Percentiles rank a stretch among this genome's conserved stretches.
Conservation (phyloP, 345 rosid species). For the Salix brachista region DNA sequence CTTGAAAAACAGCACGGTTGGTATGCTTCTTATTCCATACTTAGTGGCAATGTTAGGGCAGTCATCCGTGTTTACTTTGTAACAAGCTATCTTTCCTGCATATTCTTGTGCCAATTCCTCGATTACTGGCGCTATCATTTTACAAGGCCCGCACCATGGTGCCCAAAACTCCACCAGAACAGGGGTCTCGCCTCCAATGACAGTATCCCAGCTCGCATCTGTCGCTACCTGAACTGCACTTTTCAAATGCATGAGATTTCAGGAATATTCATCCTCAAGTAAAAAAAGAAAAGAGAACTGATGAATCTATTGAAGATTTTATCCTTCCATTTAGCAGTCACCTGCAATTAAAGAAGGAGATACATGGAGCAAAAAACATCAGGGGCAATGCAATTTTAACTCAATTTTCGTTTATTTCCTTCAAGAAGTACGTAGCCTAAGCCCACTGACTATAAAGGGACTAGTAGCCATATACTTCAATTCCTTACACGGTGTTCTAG, state of each 20-base stretch:
- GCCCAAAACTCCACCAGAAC: slow-evolving; percentile 82
- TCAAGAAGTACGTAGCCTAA: background rate
- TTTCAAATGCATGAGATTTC: background rate
- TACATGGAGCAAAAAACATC: too few relatives aligned
- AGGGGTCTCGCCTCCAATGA: slow-evolving; percentile 37
- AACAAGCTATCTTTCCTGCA: slow-evolving; percentile 54
- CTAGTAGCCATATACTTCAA: background rate
- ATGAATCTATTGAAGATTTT: background rate
- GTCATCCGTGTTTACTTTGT: slow-evolving; percentile 68
- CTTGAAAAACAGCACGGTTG: slow-evolving; percentile 64
- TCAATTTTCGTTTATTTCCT: background rate
- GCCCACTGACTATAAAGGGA: background rate
- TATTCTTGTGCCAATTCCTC: slow-evolving; percentile 65
- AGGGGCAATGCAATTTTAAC: background rate
- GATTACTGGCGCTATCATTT: slow-evolving; percentile 61
- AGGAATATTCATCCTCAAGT: background rate
- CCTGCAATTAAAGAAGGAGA: background rate
- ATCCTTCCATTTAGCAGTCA: background rate
- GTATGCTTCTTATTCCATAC: slow-evolving; percentile 70
- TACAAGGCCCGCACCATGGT: slow-evolving; percentile 81
- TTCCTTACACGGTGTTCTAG: background rate
- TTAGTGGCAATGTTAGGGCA: slow-evolving; percentile 54
- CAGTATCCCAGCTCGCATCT: slow-evolving; percentile 53
- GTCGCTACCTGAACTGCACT: slow-evolving; percentile 52
- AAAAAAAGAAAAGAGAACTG: background rate